phyloP scores from a whole-genome alignment of 805 yeast species.

The Ogataea saltuana region DNA sequence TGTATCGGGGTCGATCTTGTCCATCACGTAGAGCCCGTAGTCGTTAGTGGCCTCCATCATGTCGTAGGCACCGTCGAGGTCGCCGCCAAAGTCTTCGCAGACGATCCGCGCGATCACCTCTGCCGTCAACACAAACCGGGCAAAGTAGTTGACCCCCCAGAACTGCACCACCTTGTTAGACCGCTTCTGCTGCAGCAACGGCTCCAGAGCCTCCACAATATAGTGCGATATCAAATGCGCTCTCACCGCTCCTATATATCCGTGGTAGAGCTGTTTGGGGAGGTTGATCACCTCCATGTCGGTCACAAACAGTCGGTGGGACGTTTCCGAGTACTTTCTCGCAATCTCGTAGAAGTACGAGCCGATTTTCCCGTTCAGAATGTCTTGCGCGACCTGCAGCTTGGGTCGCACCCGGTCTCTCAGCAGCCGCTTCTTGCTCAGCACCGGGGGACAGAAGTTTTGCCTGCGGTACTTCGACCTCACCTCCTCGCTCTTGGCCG shows the following conservation, averaged over 20 bases:
- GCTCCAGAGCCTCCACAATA: slow-evolving; percentile 38
- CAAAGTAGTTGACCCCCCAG: slow-evolving; percentile 61
- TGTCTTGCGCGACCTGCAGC: slow-evolving; percentile 17
- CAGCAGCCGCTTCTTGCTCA: slow-evolving; percentile 15
- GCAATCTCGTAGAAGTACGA: slow-evolving; percentile 58
- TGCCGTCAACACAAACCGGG: slow-evolving; percentile 60
- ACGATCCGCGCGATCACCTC: slow-evolving; percentile 57
- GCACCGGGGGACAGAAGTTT: slow-evolving; percentile 18
- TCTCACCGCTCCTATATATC: slow-evolving; percentile 61
- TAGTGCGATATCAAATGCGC: slow-evolving; percentile 50
- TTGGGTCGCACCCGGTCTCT: slow-evolving; percentile 10
- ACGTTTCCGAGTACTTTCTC: slow-evolving; percentile 37
- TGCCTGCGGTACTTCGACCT: slow-evolving; percentile 18
- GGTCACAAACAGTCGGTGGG: slow-evolving; percentile 47
- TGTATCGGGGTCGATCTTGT: slow-evolving; percentile 25
- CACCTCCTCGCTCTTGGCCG: slow-evolving; percentile 15
- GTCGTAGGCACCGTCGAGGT: slow-evolving; percentile 47
- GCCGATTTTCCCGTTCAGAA: slow-evolving; percentile 40
- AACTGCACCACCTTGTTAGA: slow-evolving; percentile 51
- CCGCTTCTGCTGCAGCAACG: slow-evolving; percentile 33
- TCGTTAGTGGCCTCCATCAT: slow-evolving; percentile 46
- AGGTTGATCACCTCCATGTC: slow-evolving; percentile 47
- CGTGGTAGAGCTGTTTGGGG: slow-evolving; percentile 52
- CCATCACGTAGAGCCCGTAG: slow-evolving; percentile 38
- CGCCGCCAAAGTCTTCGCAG: slow-evolving; percentile 43